Evolutionary conservation across 176 grass and related monocot genomes (phyloP).

Genomic region (Musa acuminata): DNA sequence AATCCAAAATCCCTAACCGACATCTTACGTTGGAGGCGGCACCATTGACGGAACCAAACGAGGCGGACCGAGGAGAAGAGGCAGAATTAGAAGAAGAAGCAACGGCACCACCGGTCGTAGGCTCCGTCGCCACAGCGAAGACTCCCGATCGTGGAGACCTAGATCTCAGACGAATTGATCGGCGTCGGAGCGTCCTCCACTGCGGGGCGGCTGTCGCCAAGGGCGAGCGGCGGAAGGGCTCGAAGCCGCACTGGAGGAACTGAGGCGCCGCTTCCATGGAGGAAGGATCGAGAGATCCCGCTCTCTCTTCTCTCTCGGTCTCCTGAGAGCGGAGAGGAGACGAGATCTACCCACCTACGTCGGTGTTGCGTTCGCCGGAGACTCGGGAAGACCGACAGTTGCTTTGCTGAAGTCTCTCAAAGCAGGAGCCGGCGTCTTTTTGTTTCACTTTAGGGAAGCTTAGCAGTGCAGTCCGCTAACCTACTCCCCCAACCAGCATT

Average conservation of each 20-base stretch:
- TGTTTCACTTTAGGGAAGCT: no score
- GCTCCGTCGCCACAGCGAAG: constrained; percentile 58
- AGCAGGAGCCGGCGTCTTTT: no score
- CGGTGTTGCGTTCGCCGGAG: background rate
- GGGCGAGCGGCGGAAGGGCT: constrained; percentile 29
- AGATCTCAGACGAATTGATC: background rate
- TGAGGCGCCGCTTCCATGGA: constrained; percentile 58
- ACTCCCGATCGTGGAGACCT: constrained; percentile 18
- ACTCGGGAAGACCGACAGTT: background rate
- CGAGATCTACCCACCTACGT: background rate
- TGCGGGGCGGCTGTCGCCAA: background rate
- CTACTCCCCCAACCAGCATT: background rate
- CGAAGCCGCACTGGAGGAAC: constrained; percentile 56
- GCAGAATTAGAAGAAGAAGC: background rate
- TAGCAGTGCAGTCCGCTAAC: background rate
- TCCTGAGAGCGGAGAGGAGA: background rate
- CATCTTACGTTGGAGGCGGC: constrained; percentile 49
- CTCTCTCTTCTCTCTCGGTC: background rate
- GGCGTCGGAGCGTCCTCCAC: background rate
- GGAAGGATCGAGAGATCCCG: background rate
- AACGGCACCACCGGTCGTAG: constrained; percentile 21
- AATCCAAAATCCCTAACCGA: background rate
- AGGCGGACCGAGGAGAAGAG: background rate
- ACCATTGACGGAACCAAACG: constrained; percentile 15
- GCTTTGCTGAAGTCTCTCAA: no score